phyloP scores from a whole-genome alignment of 108 stramenopile species.

The Aurantiochytrium sp. region DNA sequence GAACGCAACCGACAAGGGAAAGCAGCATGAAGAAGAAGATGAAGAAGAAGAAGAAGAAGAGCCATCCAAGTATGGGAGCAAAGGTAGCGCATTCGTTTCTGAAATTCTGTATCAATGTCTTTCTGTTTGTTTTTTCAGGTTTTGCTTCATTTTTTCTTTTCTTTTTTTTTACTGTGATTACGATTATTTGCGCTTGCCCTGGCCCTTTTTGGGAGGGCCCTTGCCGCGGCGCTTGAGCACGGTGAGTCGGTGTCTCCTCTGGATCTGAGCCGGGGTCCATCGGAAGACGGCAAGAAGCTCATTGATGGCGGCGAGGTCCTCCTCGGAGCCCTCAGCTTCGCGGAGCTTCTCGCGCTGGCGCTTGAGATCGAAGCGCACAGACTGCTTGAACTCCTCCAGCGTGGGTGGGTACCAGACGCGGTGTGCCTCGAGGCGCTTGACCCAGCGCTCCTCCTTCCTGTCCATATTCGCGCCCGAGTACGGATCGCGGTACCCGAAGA shows the following conservation, averaged over 20 bases:
- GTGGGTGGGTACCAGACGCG: not conserved
- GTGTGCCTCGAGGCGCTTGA: not conserved
- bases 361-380: not conserved
- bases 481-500: not conserved
- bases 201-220: constrained; percentile 10
- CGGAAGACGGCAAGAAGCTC: not conserved
- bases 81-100: too few relatives aligned
- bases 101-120: not conserved
- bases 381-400: not conserved
- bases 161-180: too few relatives aligned
- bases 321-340: not conserved
- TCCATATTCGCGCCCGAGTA: not conserved
- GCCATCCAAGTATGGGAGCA: too few relatives aligned
- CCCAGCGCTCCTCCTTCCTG: not conserved
- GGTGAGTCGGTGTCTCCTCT: not conserved
- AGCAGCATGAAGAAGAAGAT: too few relatives aligned
- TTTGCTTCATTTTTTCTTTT: not conserved
- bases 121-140: not conserved
- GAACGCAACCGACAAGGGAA: too few relatives aligned
- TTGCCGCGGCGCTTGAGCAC: not conserved
- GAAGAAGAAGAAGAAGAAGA: too few relatives aligned
- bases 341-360: not conserved
- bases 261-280: not conserved
- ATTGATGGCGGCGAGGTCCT: not conserved
- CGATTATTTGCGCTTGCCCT: not conserved